These are phyloP conservation scores for Zygotorulaspora sp. DNA, from an alignment of 805 yeast genomes.

Conservation along the genomic window DNA sequence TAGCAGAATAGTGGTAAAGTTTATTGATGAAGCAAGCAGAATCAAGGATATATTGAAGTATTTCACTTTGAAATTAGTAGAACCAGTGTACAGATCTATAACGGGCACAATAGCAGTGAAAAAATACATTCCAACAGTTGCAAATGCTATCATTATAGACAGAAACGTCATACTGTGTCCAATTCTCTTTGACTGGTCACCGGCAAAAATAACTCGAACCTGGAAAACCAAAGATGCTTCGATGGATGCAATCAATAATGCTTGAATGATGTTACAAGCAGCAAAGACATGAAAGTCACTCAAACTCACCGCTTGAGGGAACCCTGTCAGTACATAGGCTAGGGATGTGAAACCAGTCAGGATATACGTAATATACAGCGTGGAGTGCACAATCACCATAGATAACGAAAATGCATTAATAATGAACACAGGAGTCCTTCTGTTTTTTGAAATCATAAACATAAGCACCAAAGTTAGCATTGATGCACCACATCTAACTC, in stretches of 20 bases:
- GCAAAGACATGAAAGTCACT: constrained; percentile 47
- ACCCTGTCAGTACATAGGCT: constrained; percentile 45
- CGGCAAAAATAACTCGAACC: constrained; percentile 61
- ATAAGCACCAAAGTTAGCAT: constrained; percentile 44
- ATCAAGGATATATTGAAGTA: constrained; percentile 52
- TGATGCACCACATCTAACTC: constrained; percentile 56
- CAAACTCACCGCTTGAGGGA: constrained; percentile 38
- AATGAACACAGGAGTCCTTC: constrained; percentile 65
- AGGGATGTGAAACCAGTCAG: constrained; percentile 49
- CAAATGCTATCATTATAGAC: constrained; percentile 44
- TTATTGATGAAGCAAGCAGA: constrained; percentile 64
- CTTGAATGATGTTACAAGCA: constrained; percentile 57
- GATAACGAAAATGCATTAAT: constrained; percentile 61
- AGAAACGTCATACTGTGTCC: constrained; percentile 39
- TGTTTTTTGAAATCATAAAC: constrained; percentile 48
- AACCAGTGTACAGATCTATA: constrained; percentile 32
- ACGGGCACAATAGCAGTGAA: constrained; percentile 46
- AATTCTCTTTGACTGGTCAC: constrained; percentile 45
- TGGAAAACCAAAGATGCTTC: constrained; percentile 69
- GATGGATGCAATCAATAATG: constrained; percentile 55
- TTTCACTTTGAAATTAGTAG: constrained; percentile 33
- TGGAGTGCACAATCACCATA: constrained; percentile 54
- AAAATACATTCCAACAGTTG: constrained; percentile 57
- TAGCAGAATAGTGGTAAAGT: constrained; percentile 56
- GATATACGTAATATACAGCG: constrained; percentile 52